Evolutionary conservation across 768 basidiomycete genomes (phyloP), one percentile per base, ranked within the genome.

Genomic region (Leccinum subtestaceum): DNA sequence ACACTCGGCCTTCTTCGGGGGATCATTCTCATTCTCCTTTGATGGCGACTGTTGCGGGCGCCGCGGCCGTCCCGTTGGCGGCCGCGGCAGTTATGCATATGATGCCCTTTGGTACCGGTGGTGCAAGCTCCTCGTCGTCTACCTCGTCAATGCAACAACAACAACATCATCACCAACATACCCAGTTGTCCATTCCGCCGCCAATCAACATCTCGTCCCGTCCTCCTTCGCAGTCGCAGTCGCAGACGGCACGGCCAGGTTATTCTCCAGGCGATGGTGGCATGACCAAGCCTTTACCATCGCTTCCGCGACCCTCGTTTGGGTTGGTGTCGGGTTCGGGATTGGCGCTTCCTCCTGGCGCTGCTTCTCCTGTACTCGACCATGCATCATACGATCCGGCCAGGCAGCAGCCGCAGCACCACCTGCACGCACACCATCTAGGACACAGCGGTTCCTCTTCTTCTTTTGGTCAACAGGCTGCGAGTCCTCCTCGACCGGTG

Each of bases 171-270:
- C 34, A 36, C 1, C 36, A 52, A 9, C 48, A 36, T 10, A 12
- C 52, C 8, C 52, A 48, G 11, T 31, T 27, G 6, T 5, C 27
- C 6, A 12, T 25, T 11, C 56, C 62, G 21, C 69, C 70, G 12
- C 51, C 23, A 1, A 48, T 70, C 3, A 56, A 63, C 19, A 34
- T 52, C 50, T 54, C 58, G 4, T 59, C 67, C 0, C 62, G 48
- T 21, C 71, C 70, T 6, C 40, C 17, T 40, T n/a, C 38, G 17
- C 38, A 40, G 17, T 15, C 29, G 0, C 48, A 38, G 8, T 47
- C 43, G 10, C 43, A 43, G 43, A 43, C 60, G 32, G 50, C 52
- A 7, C 45, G 7, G 50, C 25, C 60, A 6, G 38, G 43, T 13
- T 17, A 23, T 11, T 38, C 38, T 3, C 19, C 55, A 1, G n/a